Percentiles rank a stretch among this genome's conserved stretches.
Conservation (phyloP, 1,139 yeast genomes). For the Saccharomyces pastorianus region DNA sequence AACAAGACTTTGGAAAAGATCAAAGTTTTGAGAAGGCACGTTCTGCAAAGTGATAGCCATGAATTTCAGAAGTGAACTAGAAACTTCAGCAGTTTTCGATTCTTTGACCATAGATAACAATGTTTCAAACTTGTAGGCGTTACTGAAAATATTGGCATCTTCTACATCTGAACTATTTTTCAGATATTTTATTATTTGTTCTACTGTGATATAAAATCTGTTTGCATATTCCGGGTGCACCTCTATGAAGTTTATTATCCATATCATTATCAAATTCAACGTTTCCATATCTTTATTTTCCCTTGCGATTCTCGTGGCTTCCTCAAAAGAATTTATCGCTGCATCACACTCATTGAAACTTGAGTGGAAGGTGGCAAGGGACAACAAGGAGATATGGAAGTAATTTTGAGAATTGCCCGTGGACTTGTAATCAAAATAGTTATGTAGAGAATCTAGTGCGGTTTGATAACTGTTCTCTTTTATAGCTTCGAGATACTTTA, state of each 20-base stretch:
- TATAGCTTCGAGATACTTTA: constrained; percentile 57
- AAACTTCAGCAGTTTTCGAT: constrained; percentile 11
- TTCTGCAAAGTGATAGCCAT: constrained; percentile 17
- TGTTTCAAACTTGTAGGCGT: constrained; percentile 26
- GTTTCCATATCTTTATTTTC: constrained; percentile 74
- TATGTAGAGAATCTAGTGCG: constrained; percentile 64
- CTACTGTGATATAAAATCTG: constrained; percentile 37
- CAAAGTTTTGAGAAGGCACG: constrained; percentile 5
- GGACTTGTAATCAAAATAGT: constrained; percentile 82
- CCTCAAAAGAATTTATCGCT: constrained; percentile 75
- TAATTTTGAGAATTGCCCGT: constrained; percentile 33
- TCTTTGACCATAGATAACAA: constrained; percentile 17
- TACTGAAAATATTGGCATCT: constrained; percentile 20
- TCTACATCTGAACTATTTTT: constrained; percentile 30
- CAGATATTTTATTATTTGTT: constrained; percentile 57
- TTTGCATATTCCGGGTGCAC: constrained; percentile 55
- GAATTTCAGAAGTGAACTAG: constrained; percentile 22
- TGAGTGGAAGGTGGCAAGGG: constrained; percentile 71
- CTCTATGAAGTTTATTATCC: constrained; percentile 68
- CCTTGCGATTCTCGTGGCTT: constrained; percentile 81
- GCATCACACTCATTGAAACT: constrained; percentile 66
- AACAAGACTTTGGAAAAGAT: constrained; percentile 7
- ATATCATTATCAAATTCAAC: constrained; percentile 65
- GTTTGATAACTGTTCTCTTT: constrained; percentile 60
- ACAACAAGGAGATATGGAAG: constrained; percentile 68